Base-by-base conservation (phyloP, 768 basidiomycete species). In the Lentinula boryana region DNA sequence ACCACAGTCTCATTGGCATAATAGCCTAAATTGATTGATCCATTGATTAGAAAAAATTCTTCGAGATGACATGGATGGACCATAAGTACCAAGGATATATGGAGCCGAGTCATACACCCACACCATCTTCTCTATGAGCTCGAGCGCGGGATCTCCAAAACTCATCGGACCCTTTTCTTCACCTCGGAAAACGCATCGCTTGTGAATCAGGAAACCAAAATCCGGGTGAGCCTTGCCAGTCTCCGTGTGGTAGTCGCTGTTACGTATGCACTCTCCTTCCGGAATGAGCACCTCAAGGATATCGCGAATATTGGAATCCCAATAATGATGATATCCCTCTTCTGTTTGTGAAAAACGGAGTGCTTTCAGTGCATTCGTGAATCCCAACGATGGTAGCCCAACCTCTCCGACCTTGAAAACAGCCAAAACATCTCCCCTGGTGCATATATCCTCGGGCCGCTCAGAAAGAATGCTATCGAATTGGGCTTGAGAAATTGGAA, bases 91-190 rank as follows among this genome's bases (percentile, higher is more conserved):
- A 43, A 70, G 58, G 18, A 70, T 56, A 56, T 65, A 70, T 38
- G 65, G 67, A 12, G 63, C 65, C 7, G 65, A 65, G n/a, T 67
- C 60, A 62, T 70, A 70, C 16, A 56, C 58, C 67, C 67, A 70
- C 15, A 40, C 40, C 32, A 68, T 27, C 60, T 67, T 70, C 32
- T 49, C 40, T 15, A 62, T 16, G 12, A 71, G 58, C 48, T 68
- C 68, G 21, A 41, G 41, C 41, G 56, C 65, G 21, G 67, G 70
- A 58, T 70, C 53, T 4, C 62, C 61, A 8, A 35, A 40, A 60
- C 54, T 54, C 3, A 15, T 46, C 6, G 68, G 60, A 5, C 23
- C 38, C 61, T 61, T 66, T 60, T 71, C 68, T 63, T 71, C 70
- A 21, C 70, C 70, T 36, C 70, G 56, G 58, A 70, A 69, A 31